These are phyloP conservation scores for Lactifluus subvellereus DNA, from an alignment of 768 basidiomycete species.

Conservation along the genomic window DNA sequence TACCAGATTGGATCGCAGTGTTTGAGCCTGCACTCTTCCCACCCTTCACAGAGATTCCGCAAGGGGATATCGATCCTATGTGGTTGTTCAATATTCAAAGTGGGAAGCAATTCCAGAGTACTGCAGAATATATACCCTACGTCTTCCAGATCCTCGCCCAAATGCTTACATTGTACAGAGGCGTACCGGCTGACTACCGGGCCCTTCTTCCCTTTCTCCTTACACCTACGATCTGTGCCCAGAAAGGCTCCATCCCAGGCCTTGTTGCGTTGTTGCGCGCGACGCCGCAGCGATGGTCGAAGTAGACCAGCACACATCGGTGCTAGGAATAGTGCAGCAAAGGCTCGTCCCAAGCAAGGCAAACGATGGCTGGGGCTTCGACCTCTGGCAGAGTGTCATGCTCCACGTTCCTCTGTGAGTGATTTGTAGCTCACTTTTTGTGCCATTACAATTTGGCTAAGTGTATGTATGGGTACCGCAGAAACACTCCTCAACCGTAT, in stretches of 20 bases:
- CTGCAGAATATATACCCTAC: constrained; percentile 90
- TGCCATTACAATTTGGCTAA: too few relatives aligned
- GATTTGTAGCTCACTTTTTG: too few relatives aligned
- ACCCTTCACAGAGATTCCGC: constrained; percentile 80
- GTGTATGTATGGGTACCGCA: too few relatives aligned
- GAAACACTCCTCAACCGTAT: too few relatives aligned
- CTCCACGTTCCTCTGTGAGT: constrained; percentile 69
- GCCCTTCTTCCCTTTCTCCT: too few relatives aligned
- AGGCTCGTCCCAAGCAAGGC: too few relatives aligned
- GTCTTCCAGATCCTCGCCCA: constrained; percentile 95
- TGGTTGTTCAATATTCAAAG: not conserved
- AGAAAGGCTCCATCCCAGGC: constrained; percentile 34
- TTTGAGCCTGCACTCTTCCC: constrained; percentile 84
- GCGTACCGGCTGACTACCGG: too few relatives aligned
- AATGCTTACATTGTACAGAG: not conserved
- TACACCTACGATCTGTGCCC: too few relatives aligned
- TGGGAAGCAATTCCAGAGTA: not conserved
- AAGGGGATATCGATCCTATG: constrained; percentile 90
- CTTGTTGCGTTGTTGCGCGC: constrained; percentile 75
- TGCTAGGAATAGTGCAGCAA: constrained; percentile 29
- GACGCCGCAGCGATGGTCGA: constrained; percentile 64
- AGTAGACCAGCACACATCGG: constrained; percentile 63
- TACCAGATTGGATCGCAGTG: constrained; percentile 54
- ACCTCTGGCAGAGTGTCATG: too few relatives aligned
- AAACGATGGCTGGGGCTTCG: too few relatives aligned